Percentiles rank a stretch among this genome's conserved stretches.
phyloP scores from a whole-genome alignment of 2,329 filamentous ascomycete species.

The Ambrosiella cleistominuta region DNA sequence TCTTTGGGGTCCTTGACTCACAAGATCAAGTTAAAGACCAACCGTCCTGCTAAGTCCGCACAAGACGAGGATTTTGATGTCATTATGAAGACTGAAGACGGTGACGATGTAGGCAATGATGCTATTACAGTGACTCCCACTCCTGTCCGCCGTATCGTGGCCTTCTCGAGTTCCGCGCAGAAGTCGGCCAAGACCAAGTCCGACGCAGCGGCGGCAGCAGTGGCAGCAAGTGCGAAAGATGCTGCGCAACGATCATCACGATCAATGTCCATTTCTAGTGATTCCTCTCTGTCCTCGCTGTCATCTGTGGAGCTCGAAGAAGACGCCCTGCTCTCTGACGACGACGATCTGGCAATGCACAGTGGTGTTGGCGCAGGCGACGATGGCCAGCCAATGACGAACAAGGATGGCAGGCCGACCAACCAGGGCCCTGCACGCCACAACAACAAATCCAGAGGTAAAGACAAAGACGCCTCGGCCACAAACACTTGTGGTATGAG shows the following conservation, averaged over 20 bases:
- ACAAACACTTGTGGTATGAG: slow-evolving; percentile 2
- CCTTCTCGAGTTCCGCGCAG: slow-evolving; percentile 2
- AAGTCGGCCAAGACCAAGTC: slow-evolving; percentile 3
- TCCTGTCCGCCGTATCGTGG: slow-evolving; percentile 1
- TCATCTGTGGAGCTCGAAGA: slow-evolving; percentile 10
- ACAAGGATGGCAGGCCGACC: slow-evolving; percentile 5
- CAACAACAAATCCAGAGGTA: slow-evolving; percentile 2
- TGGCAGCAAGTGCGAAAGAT: not conserved
- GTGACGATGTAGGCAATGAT: not conserved
- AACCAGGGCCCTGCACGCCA: slow-evolving; percentile 7
- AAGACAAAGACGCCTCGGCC: slow-evolving; percentile 1
- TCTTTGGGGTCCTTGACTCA: not conserved
- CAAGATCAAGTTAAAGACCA: slow-evolving; percentile 4
- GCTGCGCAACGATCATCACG: not conserved
- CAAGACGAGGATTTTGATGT: not conserved
- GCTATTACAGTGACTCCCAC: not conserved
- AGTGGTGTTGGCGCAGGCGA: not conserved
- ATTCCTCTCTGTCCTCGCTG: slow-evolving; percentile 11
- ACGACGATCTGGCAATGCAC: not conserved
- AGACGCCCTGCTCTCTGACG: slow-evolving; percentile 5
- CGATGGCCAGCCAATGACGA: slow-evolving; percentile 8
- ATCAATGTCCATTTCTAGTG: slow-evolving; percentile 10
- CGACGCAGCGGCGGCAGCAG: not conserved
- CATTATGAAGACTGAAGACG: not conserved
- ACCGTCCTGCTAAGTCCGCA: not conserved